Conservation (phyloP, 768 basidiomycete species). For the Gymnopilus junonius region DNA sequence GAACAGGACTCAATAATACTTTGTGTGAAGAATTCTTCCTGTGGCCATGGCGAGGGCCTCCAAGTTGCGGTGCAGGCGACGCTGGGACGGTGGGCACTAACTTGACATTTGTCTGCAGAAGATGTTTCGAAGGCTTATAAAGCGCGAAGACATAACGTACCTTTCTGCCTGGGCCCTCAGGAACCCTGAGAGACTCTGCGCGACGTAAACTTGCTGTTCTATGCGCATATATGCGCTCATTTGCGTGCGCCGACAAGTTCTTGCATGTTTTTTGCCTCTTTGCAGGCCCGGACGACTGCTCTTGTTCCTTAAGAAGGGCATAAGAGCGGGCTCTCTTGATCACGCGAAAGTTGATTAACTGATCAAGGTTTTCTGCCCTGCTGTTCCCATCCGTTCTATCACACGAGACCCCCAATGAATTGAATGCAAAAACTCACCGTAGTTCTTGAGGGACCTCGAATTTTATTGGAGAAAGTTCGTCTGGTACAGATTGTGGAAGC, state of each 20-base stretch:
- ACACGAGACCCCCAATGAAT: not conserved
- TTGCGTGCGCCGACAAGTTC: not conserved
- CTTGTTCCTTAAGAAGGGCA: not conserved
- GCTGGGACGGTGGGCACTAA: slow-evolving; percentile 18
- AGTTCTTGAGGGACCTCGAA: not conserved
- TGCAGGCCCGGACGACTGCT: not conserved
- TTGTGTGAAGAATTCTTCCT: not conserved
- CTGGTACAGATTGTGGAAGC: not conserved
- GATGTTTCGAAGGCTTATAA: not conserved
- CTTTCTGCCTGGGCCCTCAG: not conserved
- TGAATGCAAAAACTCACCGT: not conserved
- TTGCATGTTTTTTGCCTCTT: slow-evolving; percentile 14
- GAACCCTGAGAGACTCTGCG: slow-evolving; percentile 19
- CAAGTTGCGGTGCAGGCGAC: slow-evolving; percentile 11
- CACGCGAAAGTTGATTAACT: slow-evolving; percentile 13
- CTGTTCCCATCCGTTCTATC: not conserved
- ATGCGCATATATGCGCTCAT: slow-evolving; percentile 22
- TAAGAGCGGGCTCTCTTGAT: slow-evolving; percentile 21
- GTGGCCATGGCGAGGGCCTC: not conserved
- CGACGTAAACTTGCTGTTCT: slow-evolving; percentile 22
- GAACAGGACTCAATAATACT: slow-evolving; percentile 32
- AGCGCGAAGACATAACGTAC: not conserved
- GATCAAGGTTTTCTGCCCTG: not conserved
- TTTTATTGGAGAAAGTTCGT: slow-evolving; percentile 10
- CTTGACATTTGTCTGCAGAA: not conserved